Percentiles rank a stretch among this genome's conserved stretches.
phyloP scores from a whole-genome alignment of 345 rosid genomes.

The Combretum micranthum region DNA sequence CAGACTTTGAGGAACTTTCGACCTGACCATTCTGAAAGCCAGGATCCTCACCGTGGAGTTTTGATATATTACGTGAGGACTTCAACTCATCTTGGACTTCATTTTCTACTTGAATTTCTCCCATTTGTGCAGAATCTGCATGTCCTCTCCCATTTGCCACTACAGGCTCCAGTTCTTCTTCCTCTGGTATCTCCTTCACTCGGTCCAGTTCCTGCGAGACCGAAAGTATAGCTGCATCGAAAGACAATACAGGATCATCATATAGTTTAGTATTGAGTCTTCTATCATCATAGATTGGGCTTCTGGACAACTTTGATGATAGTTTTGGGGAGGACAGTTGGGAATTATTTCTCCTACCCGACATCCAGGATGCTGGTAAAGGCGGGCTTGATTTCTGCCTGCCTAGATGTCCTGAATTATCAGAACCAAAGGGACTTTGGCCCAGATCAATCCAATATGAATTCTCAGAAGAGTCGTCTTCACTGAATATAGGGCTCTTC shows the following conservation, averaged over 20 bases:
- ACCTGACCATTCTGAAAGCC: conserved; percentile 6
- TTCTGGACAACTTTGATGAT: conserved; percentile 21
- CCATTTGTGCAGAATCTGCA: conserved; percentile 19
- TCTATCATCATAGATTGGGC: conserved; percentile 30
- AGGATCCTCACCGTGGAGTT: conserved; percentile 5
- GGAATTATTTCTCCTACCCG: conserved; percentile 32
- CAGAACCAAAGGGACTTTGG: conserved; percentile 58
- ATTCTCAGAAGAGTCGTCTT: conserved; percentile 59
- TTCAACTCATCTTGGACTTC: conserved; percentile 10
- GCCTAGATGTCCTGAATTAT: conserved; percentile 29
- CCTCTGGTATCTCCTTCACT: conserved; percentile 41
- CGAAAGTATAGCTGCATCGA: conserved; percentile 75
- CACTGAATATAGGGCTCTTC: conserved; percentile 67
- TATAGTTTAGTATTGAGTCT: conserved; percentile 14
- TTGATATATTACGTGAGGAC: conserved; percentile 14
- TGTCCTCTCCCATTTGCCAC: conserved; percentile 11
- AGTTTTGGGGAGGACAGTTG: conserved; percentile 31
- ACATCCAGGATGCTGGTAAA: conserved; percentile 36
- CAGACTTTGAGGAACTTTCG: conserved; percentile 21
- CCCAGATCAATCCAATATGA: conserved; percentile 70
- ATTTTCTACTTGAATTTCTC: conserved; percentile 40
- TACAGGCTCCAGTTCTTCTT: conserved; percentile 27
- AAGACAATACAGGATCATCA: conserved; percentile 45
- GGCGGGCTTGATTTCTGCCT: conserved; percentile 36
- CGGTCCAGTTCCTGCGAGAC: conserved; percentile 43